Conservation (phyloP, 768 basidiomycete genomes). For the Phaffia tasmanica region DNA sequence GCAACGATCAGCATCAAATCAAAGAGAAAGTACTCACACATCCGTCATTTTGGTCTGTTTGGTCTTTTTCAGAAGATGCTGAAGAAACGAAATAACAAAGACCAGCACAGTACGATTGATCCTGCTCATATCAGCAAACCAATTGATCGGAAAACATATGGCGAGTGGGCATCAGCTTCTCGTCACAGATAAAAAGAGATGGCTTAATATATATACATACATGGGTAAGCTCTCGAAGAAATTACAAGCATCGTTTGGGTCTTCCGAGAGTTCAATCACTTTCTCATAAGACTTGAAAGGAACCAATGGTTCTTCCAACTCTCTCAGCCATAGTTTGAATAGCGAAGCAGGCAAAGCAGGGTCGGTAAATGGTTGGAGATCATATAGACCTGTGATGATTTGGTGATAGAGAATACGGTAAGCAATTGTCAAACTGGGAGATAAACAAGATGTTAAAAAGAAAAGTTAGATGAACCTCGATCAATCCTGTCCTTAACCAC, state of each 20-base stretch:
- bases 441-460: neutral
- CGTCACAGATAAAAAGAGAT: neutral
- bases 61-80: slow-evolving; percentile 36
- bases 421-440: too few relatives aligned
- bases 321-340: slow-evolving; percentile 86
- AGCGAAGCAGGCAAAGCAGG: slow-evolving; percentile 80
- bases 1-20: neutral
- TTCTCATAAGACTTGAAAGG: slow-evolving; percentile 71
- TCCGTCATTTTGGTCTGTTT: slow-evolving; percentile 18
- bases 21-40: neutral
- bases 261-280: slow-evolving; percentile 55
- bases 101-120: slow-evolving; percentile 72
- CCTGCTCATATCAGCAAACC: neutral
- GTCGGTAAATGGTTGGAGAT: slow-evolving; percentile 56
- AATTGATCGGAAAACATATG: neutral
- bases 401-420: neutral
- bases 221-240: slow-evolving; percentile 70
- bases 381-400: slow-evolving; percentile 31
- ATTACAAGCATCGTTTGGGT: slow-evolving; percentile 57
- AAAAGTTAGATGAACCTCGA: slow-evolving; percentile 54
- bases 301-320: slow-evolving; percentile 81
- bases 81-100: slow-evolving; percentile 81
- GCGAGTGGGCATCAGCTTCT: neutral
- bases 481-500: slow-evolving; percentile 83
- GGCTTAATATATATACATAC: slow-evolving; percentile 28